These are phyloP conservation scores for Boletus semigastroideus DNA, from an alignment of 1,284 basidiomycete genomes.

Conservation along the genomic window DNA sequence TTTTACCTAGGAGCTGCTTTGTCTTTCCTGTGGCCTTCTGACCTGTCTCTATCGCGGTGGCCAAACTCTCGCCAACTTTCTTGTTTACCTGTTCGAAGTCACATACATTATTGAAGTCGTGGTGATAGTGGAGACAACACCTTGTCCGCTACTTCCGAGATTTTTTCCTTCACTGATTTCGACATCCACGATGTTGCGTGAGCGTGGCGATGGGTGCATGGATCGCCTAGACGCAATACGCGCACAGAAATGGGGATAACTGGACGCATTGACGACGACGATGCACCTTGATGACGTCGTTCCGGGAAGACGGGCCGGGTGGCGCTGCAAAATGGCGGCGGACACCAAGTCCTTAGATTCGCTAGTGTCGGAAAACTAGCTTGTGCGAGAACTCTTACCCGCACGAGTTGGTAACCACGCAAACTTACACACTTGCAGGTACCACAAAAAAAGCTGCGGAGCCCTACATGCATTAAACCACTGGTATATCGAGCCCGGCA, in stretches of 20 bases:
- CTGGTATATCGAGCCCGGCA: too few species aligned
- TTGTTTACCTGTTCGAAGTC: constrained; percentile 52
- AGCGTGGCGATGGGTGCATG: constrained; percentile 36
- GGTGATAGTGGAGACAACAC: constrained; percentile 34
- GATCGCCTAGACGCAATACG: neutral
- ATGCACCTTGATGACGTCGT: neutral
- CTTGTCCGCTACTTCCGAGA: constrained; percentile 58
- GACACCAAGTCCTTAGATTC: too few species aligned
- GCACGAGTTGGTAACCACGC: too few species aligned
- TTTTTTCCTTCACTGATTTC: constrained; percentile 62
- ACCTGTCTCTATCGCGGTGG: constrained; percentile 62
- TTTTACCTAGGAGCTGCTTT: constrained; percentile 53
- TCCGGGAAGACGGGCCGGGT: too few species aligned
- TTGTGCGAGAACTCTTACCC: too few species aligned
- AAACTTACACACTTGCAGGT: too few species aligned
- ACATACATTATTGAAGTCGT: neutral
- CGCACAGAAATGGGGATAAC: neutral
- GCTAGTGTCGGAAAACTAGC: too few species aligned
- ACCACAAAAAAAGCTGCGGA: too few species aligned
- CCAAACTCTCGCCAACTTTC: constrained; percentile 57
- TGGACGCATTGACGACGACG: neutral
- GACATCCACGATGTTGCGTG: constrained; percentile 47
- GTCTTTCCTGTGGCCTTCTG: constrained; percentile 55
- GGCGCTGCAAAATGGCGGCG: too few species aligned
- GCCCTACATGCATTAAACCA: too few species aligned